Base-by-base conservation (phyloP, 2,329 filamentous ascomycete species). In the Coniochaeta pulveracea region DNA sequence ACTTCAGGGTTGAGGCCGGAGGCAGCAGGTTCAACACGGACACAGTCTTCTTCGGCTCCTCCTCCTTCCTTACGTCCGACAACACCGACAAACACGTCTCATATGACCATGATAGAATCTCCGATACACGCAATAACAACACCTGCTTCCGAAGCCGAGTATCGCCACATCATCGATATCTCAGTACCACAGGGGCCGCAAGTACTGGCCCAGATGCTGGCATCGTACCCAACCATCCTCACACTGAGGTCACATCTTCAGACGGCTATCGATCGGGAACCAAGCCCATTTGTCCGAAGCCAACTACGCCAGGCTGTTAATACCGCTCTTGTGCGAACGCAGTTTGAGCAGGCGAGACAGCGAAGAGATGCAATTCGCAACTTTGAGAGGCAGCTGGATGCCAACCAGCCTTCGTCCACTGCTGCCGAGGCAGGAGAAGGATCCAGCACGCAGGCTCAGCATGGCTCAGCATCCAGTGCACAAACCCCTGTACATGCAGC, bases 101-200 rank as follows among this genome's bases (percentile, higher is more conserved):
- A 41, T n/a, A 43, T 52, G 30, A 47, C 43, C 10, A 46, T 52
- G 24, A 35, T 50, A 15, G 50, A 57, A 25, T 41, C 49, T 12
- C 48, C 54, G 27, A 47, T 50, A 14, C 45, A 49, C 37, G 48
- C 54, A 7, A 49, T 48, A 9, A 41, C 54, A n/a, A 47, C 49
- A 2, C 47, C 52, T 1, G 51, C 56, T 32, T 51, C 58, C 6
- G 50, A 57, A 8, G 47, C 52, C n/a, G 60, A 62, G 4, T 67
- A 69, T 34, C 61, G 55, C 22, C 55, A 58, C 8, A 50, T 75
- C 37, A 72, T 79, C 33, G 69, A 78, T 36, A 51, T 57, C 5
- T 54, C 64, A 10, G 58, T 78, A 0, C 60, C 65, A 0, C 60
- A 64, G 33, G 74, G 73, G 0, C 58, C 60, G 1, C 49, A 47